Evolutionary conservation across 495 filamentous ascomycete genomes (phyloP).

Genomic region (Xylaria acuta): DNA sequence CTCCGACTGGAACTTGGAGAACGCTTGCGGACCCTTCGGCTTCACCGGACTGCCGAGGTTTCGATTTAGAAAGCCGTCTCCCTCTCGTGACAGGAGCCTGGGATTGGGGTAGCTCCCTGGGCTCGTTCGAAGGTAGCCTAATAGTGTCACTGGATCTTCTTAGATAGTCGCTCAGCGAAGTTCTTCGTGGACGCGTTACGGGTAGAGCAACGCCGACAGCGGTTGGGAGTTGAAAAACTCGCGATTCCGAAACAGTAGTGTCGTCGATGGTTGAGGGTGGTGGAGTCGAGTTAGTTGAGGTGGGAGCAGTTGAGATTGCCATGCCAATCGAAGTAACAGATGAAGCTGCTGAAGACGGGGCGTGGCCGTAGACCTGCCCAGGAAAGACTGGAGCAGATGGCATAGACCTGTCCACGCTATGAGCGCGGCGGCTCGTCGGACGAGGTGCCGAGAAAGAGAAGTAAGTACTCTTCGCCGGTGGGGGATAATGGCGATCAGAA

Average conservation of each 20-base stretch:
- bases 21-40: background rate
- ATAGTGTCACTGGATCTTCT: constrained; percentile 20
- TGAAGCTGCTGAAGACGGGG: constrained; percentile 30
- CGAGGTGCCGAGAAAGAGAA: constrained; percentile 40
- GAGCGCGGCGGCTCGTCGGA: constrained; percentile 27
- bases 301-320: constrained; percentile 35
- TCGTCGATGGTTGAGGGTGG: constrained; percentile 7
- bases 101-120: constrained; percentile 2
- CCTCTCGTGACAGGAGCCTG: constrained; percentile 24
- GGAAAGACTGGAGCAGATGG: constrained; percentile 6
- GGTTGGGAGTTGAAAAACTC: background rate
- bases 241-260: background rate
- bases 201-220: background rate
- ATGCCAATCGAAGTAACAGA: constrained; percentile 37
- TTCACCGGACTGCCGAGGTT: constrained; percentile 19
- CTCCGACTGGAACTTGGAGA: background rate
- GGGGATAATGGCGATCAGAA: constrained; percentile 36
- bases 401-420: constrained; percentile 21
- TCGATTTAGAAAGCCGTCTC: constrained; percentile 38
- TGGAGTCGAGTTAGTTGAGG: constrained; percentile 11
- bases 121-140: constrained; percentile 6
- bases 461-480: constrained; percentile 36
- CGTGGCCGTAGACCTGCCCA: constrained; percentile 19
- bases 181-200: constrained; percentile 9
- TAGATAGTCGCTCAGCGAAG: constrained; percentile 16